Evolutionary conservation across 345 rosid species (phyloP), one percentile per base, ranked within the genome.

Genomic region (Turnera subulata): DNA sequence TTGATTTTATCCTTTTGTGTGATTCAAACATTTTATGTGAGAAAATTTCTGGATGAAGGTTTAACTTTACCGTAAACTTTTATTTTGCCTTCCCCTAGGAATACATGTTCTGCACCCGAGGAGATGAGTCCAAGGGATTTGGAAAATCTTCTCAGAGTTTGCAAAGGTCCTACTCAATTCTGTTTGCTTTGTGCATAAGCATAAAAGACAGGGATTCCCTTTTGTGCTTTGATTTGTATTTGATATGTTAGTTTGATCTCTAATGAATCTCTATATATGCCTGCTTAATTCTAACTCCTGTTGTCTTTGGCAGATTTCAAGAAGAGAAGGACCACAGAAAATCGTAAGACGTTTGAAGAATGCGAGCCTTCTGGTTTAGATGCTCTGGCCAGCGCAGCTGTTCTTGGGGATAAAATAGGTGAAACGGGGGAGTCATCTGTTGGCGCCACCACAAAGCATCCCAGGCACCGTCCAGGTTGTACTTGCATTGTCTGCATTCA

Each of bases 401-500:
- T 76, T 50, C 59, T 85, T 19, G 96, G 94, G 60, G 96, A 81
- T 53, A 63, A 59, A 50, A 48, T 76, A n/a, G 83, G 80, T 0
- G 82, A 73, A 14, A 16, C 45, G 0, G 76, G 72, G 22, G 82
- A 80, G 64, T 59, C 82, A 40, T 85, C 84, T 54, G 67, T 72
- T 46, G 91, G 88, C 45, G 86, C 86, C 14, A 93, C 97, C 5
- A 93, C 99, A 23, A 90, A 77, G 69, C 99, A 94, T 76, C 99
- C 99, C 11, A 77, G 99, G 60, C 99, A 94, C 70, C 71, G 96
- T 13, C 81, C 88, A 33, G 99, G 99, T 43, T 94, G 97, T 76
- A 52, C 84, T 50, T 94, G 99, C 79, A 94, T 94, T 11, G 96
- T 90, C 10, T 93, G 99, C 78, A 94, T 90, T 74, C 99, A 94